Percentiles rank a stretch among this genome's conserved stretches.
These are phyloP conservation scores for Brassica hybrid DNA, from an alignment of 441 rosid genomes.

Conservation along the genomic window DNA sequence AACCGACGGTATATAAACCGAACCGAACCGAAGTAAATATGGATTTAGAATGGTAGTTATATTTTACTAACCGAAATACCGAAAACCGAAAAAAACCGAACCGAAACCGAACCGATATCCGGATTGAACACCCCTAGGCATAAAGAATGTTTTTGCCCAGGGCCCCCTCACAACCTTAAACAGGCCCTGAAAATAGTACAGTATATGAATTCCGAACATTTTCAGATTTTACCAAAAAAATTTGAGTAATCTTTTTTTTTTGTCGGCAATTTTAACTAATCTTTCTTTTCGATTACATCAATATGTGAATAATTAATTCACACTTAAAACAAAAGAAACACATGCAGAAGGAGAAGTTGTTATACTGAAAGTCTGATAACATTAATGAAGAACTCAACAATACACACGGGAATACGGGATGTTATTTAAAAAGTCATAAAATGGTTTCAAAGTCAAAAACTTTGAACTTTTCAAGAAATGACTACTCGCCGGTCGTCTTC, in stretches of 20 bases:
- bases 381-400: not conserved
- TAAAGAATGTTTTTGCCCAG: no score
- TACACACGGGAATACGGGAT: constrained; percentile 16
- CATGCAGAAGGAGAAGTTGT: not conserved
- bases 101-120: no score
- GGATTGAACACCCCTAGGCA: no score
- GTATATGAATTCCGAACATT: not conserved
- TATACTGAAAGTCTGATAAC: not conserved
- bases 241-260: not conserved
- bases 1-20: no score
- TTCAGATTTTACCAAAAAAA: not conserved
- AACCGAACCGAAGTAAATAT: no score
- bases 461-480: constrained; percentile 24
- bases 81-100: no score
- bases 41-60: no score
- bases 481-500: constrained; percentile 34
- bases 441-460: constrained; percentile 26
- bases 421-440: not conserved
- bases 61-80: no score
- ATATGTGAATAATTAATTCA: not conserved
- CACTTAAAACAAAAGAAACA: not conserved
- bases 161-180: no score
- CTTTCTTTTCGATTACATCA: not conserved
- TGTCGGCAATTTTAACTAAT: not conserved
- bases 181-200: no score